Base-by-base conservation (phyloP, 192 early-diverging fungal species). In the Linnemannia exigua region DNA sequence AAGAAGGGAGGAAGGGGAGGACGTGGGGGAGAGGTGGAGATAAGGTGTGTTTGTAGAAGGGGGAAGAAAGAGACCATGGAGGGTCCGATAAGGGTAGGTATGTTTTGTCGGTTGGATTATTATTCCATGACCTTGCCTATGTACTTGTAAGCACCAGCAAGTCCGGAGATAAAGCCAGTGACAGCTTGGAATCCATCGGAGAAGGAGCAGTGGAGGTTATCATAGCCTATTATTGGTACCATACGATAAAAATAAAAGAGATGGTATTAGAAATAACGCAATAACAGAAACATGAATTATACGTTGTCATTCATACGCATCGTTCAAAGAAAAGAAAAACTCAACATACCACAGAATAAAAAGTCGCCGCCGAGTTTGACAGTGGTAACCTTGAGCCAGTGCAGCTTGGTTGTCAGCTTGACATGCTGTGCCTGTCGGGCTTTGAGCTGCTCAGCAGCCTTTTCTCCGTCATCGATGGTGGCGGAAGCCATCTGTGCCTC, bases 361-460 rank as follows among this genome's bases (percentile, higher is more conserved):
- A 91, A 91, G 84, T 97, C 96, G 75, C 92, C 91, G 22, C 88
- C 36, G 20, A 96, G 79, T 81, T 97, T 97, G 70, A 82, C 79
- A 28, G 93, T 87, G 6, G 93, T 93, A 1, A 95, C 75, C 28
- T 91, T 70, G 28, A 90, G 87, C 89, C 92, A 89, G 72, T 84
- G 89, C 37, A 91, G 67, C 83, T 93, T 90, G n/a, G 85, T 80
- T 54, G 87, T 79, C 48, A 90, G 61, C 78, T 87, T 81, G 37
- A 41, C 63, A 38, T 67, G 48, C 75, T 75, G 76, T 47, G 66
- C 72, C 14, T 63, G 37, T 74, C 68, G 63, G 50, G 70, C 67
- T 46, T 75, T 37, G 38, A 72, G 86, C 46, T 80, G 75, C 44
- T 88, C 75, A 28, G 80, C 76, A 25, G 48, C 71, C n/a, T 46